Evolutionary conservation across 2,329 filamentous ascomycete genomes (phyloP), one percentile per base, ranked within the genome.

Genomic region (Cercospora zeae-maydis): DNA sequence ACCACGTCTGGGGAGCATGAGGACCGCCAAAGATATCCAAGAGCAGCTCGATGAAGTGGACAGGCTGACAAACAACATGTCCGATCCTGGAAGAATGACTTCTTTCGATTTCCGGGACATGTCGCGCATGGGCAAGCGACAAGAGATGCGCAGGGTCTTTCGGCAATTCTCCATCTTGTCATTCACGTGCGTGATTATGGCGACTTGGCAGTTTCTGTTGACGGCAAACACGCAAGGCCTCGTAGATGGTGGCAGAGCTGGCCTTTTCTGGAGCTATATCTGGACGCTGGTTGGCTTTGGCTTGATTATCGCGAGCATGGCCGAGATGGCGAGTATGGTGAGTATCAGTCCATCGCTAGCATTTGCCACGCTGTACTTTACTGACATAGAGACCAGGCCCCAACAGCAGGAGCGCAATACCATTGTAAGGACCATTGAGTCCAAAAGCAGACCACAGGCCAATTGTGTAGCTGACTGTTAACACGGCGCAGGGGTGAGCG

Each of bases 181-280:
- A 1, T 83, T 83, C 59, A 79, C 78, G 21, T 80, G 80, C 61
- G 79, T 81, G 9, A 76, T 82, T 42, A 78, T 83, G 70, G 79
- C 78, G 45, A 83, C 82, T 0, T 84, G 82, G 82, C 82, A 85
- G 66, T 77, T 78, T 14, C 72, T 78, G 4, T 69, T 82, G 3
- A 74, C 75, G 68, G 77, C 66, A 4, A 71, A 70, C 49, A 68
- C 62, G 4, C 69, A 70, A 59, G 66, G 63, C 3, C 47, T 67
- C 45, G 66, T 67, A 5, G 61, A 63, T 51, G 66, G 66, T 9
- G 66, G 66, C 4, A 54, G 63, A 52, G 63, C 63, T 14, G 66
- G 66, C 11, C 42, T 67, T 14, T 67, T 67, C 39, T 67, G 66
- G 66, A 62, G 59, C 21, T 67, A 67, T 21, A 45, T 67, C 21